phyloP scores from a whole-genome alignment of 805 yeast species.

The Suhomyces emberorum region DNA sequence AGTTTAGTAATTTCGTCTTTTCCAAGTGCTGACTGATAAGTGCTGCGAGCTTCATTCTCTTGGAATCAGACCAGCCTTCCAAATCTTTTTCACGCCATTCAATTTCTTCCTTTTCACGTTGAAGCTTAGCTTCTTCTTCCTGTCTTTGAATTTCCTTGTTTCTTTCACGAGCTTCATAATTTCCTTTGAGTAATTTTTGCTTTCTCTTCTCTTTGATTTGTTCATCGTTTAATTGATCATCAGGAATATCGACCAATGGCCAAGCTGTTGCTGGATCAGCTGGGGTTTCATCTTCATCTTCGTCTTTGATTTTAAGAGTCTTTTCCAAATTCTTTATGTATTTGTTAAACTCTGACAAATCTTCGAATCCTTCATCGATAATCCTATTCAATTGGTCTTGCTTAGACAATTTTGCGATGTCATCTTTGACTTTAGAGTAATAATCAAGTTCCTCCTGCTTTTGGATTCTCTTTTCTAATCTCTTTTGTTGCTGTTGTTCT shows the following conservation, averaged over 20 bases:
- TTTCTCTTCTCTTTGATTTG: slow-evolving; percentile 82
- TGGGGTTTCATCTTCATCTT: slow-evolving; percentile 38
- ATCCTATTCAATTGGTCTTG: slow-evolving; percentile 54
- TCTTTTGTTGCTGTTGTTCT: slow-evolving; percentile 84
- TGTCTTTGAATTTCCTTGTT: slow-evolving; percentile 75
- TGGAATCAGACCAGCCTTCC: slow-evolving; percentile 73
- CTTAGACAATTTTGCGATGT: slow-evolving; percentile 48
- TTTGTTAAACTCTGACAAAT: slow-evolving; percentile 65
- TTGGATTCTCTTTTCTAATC: slow-evolving; percentile 75
- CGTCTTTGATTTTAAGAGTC: slow-evolving; percentile 70
- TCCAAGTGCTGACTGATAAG: slow-evolving; percentile 66
- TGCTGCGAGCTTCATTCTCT: slow-evolving; percentile 56
- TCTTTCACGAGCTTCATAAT: slow-evolving; percentile 81
- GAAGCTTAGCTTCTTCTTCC: slow-evolving; percentile 58
- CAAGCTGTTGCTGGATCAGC: slow-evolving; percentile 52
- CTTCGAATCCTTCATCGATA: slow-evolving; percentile 74
- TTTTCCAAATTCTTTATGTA: slow-evolving; percentile 63
- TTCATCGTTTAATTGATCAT: slow-evolving; percentile 75
- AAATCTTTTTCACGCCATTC: slow-evolving; percentile 77
- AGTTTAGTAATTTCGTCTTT: slow-evolving; percentile 65
- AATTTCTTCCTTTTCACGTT: slow-evolving; percentile 60
- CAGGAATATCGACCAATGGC: slow-evolving; percentile 81
- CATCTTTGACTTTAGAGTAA: slow-evolving; percentile 55
- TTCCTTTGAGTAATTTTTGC: slow-evolving; percentile 79
- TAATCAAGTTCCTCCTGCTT: slow-evolving; percentile 79